phyloP scores from a whole-genome alignment of 2,329 filamentous ascomycete species.

The Lachnellula arida region DNA sequence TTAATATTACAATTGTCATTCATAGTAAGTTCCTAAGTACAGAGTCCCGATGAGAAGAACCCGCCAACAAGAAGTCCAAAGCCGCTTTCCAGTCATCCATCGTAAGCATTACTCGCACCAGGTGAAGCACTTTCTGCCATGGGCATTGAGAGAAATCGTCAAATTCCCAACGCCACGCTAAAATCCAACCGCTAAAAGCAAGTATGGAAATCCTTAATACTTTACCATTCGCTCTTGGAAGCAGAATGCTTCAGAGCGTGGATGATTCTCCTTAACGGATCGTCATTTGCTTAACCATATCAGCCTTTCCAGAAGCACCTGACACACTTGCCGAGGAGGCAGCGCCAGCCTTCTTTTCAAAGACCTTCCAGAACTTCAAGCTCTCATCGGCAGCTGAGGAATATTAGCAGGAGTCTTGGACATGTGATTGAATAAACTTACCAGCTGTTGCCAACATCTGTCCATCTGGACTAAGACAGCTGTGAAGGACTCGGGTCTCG shows the following conservation, averaged over 20 bases:
- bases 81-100: conserved; percentile 22
- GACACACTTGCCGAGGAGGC: conserved; percentile 60
- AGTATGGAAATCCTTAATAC: conserved; percentile 33
- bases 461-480: conserved; percentile 92
- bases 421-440: conserved; percentile 37
- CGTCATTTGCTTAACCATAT: conserved; percentile 93
- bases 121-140: conserved; percentile 45
- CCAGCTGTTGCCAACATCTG: conserved; percentile 95
- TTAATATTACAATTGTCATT: conserved; percentile 9
- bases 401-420: conserved; percentile 27
- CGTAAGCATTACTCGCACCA: conserved; percentile 33
- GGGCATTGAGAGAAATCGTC: conserved; percentile 39
- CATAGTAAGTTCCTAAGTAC: conserved; percentile 9
- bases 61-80: conserved; percentile 7
- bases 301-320: conserved; percentile 70
- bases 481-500: conserved; percentile 94
- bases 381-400: conserved; percentile 80
- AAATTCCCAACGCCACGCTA: conserved; percentile 51
- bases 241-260: conserved; percentile 24
- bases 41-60: conserved; percentile 4
- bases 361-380: conserved; percentile 99
- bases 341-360: conserved; percentile 91
- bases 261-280: conserved; percentile 57
- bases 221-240: conserved; percentile 28
- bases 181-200: conserved; percentile 41